Percentiles rank a stretch among this genome's conserved stretches.
These are phyloP conservation scores for Pseudotsuga menziesii DNA, from an alignment of 75 land plant genomes.

Conservation along the genomic window DNA sequence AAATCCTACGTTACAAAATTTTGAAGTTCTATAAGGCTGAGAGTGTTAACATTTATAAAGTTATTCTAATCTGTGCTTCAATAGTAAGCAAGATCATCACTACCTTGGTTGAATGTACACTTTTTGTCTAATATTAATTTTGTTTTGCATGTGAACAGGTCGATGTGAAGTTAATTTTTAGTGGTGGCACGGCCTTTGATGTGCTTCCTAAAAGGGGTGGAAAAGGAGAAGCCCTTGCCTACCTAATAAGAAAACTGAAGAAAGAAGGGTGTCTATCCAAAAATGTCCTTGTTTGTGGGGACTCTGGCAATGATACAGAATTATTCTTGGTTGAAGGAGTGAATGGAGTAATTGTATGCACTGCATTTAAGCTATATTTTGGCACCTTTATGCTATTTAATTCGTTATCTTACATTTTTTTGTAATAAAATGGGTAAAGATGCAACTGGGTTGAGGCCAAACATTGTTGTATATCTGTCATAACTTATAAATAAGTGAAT, in stretches of 20 bases:
- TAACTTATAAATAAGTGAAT: no score
- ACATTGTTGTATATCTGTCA: not conserved
- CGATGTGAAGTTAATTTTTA: conserved; percentile 38
- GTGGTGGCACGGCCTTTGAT: conserved; percentile 43
- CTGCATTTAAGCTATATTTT: not conserved
- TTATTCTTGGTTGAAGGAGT: conserved; percentile 38
- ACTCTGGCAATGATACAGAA: conserved; percentile 52
- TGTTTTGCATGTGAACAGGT: conserved; percentile 23
- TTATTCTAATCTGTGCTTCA: not conserved
- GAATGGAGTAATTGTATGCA: conserved; percentile 44
- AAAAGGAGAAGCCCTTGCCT: conserved; percentile 48
- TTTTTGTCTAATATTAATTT: not conserved
- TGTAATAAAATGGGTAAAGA: not conserved
- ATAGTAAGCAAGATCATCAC: not conserved
- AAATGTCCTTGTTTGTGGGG: conserved; percentile 50
- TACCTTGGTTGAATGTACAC: not conserved
- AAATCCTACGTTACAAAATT: not conserved
- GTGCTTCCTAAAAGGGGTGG: conserved; percentile 48
- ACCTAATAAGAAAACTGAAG: conserved; percentile 32
- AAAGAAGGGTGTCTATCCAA: conserved; percentile 16
- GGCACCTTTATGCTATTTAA: not conserved
- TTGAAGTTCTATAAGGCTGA: not conserved
- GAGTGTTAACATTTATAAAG: not conserved
- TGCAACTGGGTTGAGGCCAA: not conserved
- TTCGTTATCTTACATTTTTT: not conserved